These are phyloP conservation scores for Elsinoe perseae DNA, from an alignment of 2,329 filamentous ascomycete species.

Conservation along the genomic window DNA sequence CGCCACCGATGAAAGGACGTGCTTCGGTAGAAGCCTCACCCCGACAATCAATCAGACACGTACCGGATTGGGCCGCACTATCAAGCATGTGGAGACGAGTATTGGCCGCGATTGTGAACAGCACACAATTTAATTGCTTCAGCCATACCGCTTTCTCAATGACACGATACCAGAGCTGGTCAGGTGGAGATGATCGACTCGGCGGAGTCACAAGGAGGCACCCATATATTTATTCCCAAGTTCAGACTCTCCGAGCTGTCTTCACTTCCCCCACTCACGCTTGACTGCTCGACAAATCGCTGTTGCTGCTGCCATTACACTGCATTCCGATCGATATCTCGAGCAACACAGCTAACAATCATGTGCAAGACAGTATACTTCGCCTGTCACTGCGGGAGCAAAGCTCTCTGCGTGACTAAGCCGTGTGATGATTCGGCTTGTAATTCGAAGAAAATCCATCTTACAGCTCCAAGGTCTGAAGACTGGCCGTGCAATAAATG, in stretches of 20 bases:
- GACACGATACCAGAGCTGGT: too few relatives aligned
- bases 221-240: not conserved
- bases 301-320: not conserved
- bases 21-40: too few relatives aligned
- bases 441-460: not conserved
- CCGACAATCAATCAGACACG: too few relatives aligned
- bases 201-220: not conserved
- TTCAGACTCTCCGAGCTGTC: not conserved
- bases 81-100: too few relatives aligned
- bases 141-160: too few relatives aligned
- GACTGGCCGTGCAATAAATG: not conserved
- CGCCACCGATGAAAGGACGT: too few relatives aligned
- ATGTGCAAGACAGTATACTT: not conserved
- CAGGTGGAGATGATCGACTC: not conserved
- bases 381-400: not conserved
- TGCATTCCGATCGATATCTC: not conserved
- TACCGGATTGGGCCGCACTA: too few relatives aligned
- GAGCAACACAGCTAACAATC: not conserved
- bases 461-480: not conserved
- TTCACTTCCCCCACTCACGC: not conserved
- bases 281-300: not conserved
- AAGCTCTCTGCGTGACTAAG: not conserved
- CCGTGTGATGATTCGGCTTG: not conserved
- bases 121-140: too few relatives aligned
- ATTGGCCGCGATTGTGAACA: too few relatives aligned